Evolutionary conservation across 768 basidiomycete species (phyloP).

Genomic region (Mycena floridula): DNA sequence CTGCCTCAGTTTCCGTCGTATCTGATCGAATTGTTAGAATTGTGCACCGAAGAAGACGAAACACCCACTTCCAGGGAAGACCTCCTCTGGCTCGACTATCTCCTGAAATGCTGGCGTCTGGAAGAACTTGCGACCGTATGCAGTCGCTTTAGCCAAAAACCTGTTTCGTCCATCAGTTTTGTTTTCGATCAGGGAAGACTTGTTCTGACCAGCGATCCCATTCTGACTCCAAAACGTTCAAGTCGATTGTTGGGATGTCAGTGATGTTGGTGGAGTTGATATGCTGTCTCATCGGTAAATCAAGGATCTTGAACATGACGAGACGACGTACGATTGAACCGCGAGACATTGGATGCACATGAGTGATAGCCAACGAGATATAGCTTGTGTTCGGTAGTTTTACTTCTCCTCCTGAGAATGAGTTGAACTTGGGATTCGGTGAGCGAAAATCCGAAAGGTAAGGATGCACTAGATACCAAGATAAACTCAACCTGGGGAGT

Average conservation of each 20-base stretch:
- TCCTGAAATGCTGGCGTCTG: conserved; percentile 22
- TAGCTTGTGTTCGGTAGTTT: conserved; percentile 26
- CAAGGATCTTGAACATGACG: neutral
- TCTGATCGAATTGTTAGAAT: conserved; percentile 2
- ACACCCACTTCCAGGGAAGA: conserved; percentile 21
- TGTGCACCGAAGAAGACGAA: neutral
- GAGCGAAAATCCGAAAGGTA: neutral
- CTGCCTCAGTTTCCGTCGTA: conserved; percentile 13
- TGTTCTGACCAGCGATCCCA: conserved; percentile 28
- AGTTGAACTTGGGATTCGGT: conserved; percentile 20
- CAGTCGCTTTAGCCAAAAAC: conserved; percentile 24
- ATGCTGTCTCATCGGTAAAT: conserved; percentile 10
- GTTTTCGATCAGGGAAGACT: too few relatives aligned
- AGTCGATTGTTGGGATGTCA: conserved; percentile 21
- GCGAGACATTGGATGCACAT: conserved; percentile 39
- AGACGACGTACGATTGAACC: conserved; percentile 27
- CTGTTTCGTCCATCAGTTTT: too few relatives aligned
- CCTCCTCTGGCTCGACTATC: conserved; percentile 22
- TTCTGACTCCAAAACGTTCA: conserved; percentile 23
- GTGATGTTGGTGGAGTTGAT: conserved; percentile 18
- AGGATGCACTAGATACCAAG: conserved; percentile 18
- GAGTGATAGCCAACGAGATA: conserved; percentile 25
- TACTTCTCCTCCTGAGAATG: conserved; percentile 21
- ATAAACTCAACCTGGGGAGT: conserved; percentile 24
- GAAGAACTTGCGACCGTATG: conserved; percentile 24